Base-by-base conservation (phyloP, 1,284 basidiomycete genomes). In the Coniferiporia weirii region DNA sequence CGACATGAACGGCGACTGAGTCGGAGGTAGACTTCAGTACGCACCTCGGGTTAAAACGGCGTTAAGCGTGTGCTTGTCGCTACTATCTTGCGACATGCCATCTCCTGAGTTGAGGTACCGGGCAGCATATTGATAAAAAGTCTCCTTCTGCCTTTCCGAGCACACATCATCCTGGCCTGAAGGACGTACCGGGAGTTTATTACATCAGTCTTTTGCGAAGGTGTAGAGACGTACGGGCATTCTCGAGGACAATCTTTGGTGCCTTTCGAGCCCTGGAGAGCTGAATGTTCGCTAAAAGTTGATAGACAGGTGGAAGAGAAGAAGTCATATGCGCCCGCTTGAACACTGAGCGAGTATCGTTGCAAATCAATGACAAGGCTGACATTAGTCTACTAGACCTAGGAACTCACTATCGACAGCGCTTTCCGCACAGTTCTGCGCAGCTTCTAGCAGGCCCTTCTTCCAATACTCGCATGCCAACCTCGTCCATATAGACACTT, bases 241-340 rank as follows among this genome's bases (percentile, higher is more conserved):
- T 81, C 0, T 78, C 69, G 0, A 95, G 71, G 27, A 90, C 76
- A 4, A 88, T 68, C 68, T 93, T 95, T 0, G 95, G 95, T 12
- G 93, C 93, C 56, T 79, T 80, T 34, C 89, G 80, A 1, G 93
- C 89, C 64, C 84, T 78, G 1, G 88, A 83, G 59, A 96, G 80
- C 60, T 89, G 82, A 51, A 95, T 81, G 71, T 93, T 94, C 1
- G 92, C 93, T 20, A 93, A 77, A 59, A 96, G 78, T 19, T 88
- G 82, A 64, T 91, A 87, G 54, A 95, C 79, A 7, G 90, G 87
- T 20, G 79, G 80, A 54, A 83, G 70, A 0, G 79, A 76, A 15
- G 75, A 68, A 2, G n/a, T 69, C 12, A 73, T 73, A 10, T 76
- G 79, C 60, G 80, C 81, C 8, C 73, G 71, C 47, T 79, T 76